phyloP scores from a whole-genome alignment of 2,329 filamentous ascomycete genomes.

The Scleromitrula shiraiana region DNA sequence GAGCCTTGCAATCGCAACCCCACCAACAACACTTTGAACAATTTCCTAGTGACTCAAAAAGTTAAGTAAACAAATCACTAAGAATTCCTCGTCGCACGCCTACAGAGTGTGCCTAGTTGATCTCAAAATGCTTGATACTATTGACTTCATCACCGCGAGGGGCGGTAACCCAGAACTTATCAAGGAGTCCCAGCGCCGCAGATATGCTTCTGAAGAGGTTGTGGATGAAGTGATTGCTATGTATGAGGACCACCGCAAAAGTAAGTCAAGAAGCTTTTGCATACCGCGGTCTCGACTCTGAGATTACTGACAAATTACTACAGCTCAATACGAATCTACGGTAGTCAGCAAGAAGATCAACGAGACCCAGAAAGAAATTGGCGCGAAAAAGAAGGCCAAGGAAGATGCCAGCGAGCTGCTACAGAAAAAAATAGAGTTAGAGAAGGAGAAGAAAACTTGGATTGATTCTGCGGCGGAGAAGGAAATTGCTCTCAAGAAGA shows the following conservation, averaged over 20 bases:
- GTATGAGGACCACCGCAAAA: slow-evolving; percentile 78
- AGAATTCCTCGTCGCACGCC: background rate
- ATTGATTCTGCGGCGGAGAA: slow-evolving; percentile 70
- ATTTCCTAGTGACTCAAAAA: slow-evolving; percentile 11
- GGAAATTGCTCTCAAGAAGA: slow-evolving; percentile 63
- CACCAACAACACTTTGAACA: slow-evolving; percentile 9
- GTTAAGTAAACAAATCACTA: background rate
- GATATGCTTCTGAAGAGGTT: slow-evolving; percentile 69
- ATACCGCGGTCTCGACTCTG: background rate
- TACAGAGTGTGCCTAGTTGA: slow-evolving; percentile 1
- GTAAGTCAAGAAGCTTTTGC: slow-evolving; percentile 34
- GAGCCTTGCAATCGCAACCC: slow-evolving; percentile 7
- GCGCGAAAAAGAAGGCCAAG: slow-evolving; percentile 87
- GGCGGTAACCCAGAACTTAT: slow-evolving; percentile 89
- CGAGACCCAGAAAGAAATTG: slow-evolving; percentile 81
- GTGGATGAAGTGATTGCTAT: slow-evolving; percentile 87
- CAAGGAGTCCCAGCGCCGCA: slow-evolving; percentile 79
- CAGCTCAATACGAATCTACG: slow-evolving; percentile 67
- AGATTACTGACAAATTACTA: slow-evolving; percentile 5
- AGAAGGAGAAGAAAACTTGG: slow-evolving; percentile 74
- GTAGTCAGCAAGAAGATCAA: slow-evolving; percentile 84
- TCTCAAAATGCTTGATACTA: slow-evolving; percentile 61
- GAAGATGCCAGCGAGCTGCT: slow-evolving; percentile 78
- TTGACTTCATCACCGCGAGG: slow-evolving; percentile 75
- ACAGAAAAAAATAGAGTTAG: slow-evolving; percentile 66